Evolutionary conservation across 2,329 filamentous ascomycete species (phyloP), one percentile per base, ranked within the genome.

Genomic region (Trichoderma cornu-damae): DNA sequence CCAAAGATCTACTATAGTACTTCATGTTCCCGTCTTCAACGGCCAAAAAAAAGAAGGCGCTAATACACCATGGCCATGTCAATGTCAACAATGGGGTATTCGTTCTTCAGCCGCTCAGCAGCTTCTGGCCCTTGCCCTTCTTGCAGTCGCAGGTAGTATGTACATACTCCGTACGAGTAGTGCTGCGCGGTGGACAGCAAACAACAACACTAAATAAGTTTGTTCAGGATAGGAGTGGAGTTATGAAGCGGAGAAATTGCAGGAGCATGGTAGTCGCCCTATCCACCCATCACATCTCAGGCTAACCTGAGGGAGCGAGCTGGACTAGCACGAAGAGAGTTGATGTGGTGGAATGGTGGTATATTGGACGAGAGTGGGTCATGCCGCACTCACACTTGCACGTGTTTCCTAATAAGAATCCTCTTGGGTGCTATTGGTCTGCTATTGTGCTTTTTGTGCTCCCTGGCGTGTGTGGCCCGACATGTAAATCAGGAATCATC

Each of bases 211-310:
- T 40, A 51, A 28, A 34, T n/a, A n/a, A n/a, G n/a, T n/a, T 38
- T 24, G 35, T 12, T 37, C 11, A 34, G 24, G 1, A 46, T 22
- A 14, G 32, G 32, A 28, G 53, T 57, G 53, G 53, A 43, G 53
- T 11, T 24, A 37, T 28, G 16, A 44, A 34, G 54, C 54, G 38
- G 54, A 57, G 46, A 57, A 51, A 57, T 57, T 50, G 54, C 54
- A 50, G 47, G 54, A 57, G 54, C 46, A 42, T 57, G 54, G 30
- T 5, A 44, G 24, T 57, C 47, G 46, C 46, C 52, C 46, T 49
- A 57, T 57, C n/a, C 54, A 50, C 46, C 38, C 47, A 57, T 51
- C 47, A 57, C 37, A 51, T 46, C 44, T 44, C 44, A 44, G 37
- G 53, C 43, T 35, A 57, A 49, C 43, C 43, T 49, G 44, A 57